Evolutionary conservation across 306 rosid species (phyloP), one percentile per base, ranked within the genome.

Genomic region (Malus asiatica): DNA sequence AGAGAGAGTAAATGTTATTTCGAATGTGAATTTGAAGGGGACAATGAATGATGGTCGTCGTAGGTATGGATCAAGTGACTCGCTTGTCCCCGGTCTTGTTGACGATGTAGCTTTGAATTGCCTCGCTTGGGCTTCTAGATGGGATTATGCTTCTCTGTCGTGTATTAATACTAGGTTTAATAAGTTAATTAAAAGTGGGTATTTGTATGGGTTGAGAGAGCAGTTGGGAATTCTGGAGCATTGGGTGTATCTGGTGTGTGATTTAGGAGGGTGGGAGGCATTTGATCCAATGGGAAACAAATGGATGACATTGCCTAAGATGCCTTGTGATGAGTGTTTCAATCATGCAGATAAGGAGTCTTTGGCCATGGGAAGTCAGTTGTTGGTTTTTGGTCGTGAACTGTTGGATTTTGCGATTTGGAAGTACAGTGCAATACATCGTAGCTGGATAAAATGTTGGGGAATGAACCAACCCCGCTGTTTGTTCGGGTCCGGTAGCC

Each of bases 321-420:
- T 90, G 72, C 98, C 98, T 57, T 95, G 97, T 79, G 96, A 95
- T 23, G 98, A 95, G 76, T 95, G 97, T 74, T 95, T 95, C 72
- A 90, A 89, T 80, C 92, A 88, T 57, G 96, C 97, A 13, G 98
- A 95, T 80, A 95, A 92, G 82, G 98, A 95, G 89, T 95, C 96
- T 46, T 79, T 95, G 87, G 95, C 97, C 19, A 96, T 95, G 60
- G 98, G 91, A 44, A 80, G 87, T 61, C 91, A 95, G 76, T 80
- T 95, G 60, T 68, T 92, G 86, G 96, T 95, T 62, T 95, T 95
- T 15, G 97, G 98, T 52, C 89, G 97, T 14, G 96, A 95, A 71
- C 60, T 92, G 78, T 75, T 88, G 88, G 97, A 88, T 80, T 92
- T 95, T 66, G 93, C 97, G 29, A 89, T 92, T 75, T 95, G 96